Conservation (phyloP, 352 stramenopile species). For the Phytophthora fragariae region DNA sequence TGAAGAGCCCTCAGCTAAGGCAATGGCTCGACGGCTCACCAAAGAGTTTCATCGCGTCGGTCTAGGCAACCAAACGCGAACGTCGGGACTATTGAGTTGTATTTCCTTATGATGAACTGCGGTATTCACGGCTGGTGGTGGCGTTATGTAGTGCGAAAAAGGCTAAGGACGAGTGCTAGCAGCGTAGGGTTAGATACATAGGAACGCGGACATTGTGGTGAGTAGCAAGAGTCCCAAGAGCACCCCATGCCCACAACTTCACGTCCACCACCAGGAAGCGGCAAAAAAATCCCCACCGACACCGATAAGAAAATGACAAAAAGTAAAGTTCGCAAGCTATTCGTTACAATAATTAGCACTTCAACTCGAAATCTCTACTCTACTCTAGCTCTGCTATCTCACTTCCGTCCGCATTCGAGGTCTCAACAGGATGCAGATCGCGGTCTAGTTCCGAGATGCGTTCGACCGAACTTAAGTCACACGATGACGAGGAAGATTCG, state of each 20-base stretch:
- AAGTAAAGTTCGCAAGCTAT: constrained; percentile 23
- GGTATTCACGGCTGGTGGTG: constrained; percentile 20
- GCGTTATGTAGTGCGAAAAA: constrained; percentile 1
- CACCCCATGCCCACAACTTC: background rate
- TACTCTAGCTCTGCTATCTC: background rate
- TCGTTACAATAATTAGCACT: constrained; percentile 1
- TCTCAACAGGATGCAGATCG: background rate
- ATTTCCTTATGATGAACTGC: constrained; percentile 34
- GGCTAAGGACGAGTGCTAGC: constrained; percentile 9
- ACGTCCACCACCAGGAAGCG: constrained; percentile 6
- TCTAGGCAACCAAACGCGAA: constrained; percentile 45
- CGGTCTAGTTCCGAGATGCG: background rate
- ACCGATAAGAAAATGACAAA: constrained; percentile 35
- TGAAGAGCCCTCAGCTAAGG: constrained; percentile 85
- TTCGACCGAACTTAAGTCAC: constrained; percentile 3
- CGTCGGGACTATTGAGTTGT: constrained; percentile 24
- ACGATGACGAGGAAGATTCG: background rate
- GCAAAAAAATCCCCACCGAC: constrained; percentile 7
- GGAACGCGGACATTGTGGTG: constrained; percentile 20
- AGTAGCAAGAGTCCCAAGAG: constrained; percentile 23
- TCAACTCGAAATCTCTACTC: background rate
- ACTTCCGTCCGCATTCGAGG: background rate
- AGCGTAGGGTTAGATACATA: constrained; percentile 23
- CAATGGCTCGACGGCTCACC: constrained; percentile 87
- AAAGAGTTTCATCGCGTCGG: constrained; percentile 83